phyloP scores from a whole-genome alignment of 495 filamentous ascomycete genomes.

The Melanomma pulvis-pyrius region DNA sequence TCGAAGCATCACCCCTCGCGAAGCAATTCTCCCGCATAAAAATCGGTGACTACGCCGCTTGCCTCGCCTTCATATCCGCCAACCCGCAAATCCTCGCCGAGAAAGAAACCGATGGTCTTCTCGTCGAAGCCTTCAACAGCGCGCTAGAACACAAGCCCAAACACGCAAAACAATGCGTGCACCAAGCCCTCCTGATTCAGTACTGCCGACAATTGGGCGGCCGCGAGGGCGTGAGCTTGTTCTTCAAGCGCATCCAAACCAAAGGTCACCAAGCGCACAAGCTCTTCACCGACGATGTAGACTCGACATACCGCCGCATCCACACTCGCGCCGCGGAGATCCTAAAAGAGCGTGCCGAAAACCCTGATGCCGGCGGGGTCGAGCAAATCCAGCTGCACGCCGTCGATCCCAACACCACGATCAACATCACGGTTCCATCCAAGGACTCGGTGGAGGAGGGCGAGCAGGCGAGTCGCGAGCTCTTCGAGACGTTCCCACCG shows the following conservation, averaged over 20 bases:
- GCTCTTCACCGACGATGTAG: constrained; percentile 90
- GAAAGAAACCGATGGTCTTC: constrained; percentile 85
- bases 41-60: constrained; percentile 70
- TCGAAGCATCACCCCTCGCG: constrained; percentile 74
- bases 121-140: constrained; percentile 87
- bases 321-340: constrained; percentile 78
- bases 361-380: constrained; percentile 65
- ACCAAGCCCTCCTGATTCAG: constrained; percentile 88
- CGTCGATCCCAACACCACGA: constrained; percentile 88
- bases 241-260: constrained; percentile 95
- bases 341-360: constrained; percentile 65
- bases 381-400: constrained; percentile 98
- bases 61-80: constrained; percentile 70
- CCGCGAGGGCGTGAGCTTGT: constrained; percentile 82
- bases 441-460: background rate
- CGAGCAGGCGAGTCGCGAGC: constrained; percentile 56
- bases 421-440: constrained; percentile 82
- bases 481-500: constrained; percentile 83
- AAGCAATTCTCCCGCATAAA: constrained; percentile 79
- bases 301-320: constrained; percentile 81
- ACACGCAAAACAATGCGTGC: constrained; percentile 84
- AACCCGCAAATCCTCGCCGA: constrained; percentile 80
- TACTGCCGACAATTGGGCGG: constrained; percentile 92
- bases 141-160: constrained; percentile 74
- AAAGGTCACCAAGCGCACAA: constrained; percentile 87